These are phyloP conservation scores for Boletellus emodensis DNA, from an alignment of 768 basidiomycete species.

Conservation along the genomic window DNA sequence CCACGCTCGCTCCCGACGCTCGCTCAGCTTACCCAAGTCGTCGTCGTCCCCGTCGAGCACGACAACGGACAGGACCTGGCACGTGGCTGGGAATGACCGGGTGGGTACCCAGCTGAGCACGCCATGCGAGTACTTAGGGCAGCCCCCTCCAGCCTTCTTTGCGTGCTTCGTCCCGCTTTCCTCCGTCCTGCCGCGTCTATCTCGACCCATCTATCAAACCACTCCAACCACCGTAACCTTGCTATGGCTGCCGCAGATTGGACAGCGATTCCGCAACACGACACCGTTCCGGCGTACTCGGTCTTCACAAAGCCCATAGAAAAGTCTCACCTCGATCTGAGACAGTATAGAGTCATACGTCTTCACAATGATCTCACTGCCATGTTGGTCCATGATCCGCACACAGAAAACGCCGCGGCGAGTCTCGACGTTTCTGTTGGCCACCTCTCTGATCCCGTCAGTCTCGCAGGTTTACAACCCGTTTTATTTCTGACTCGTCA, in stretches of 20 bases:
- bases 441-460: conserved; percentile 87
- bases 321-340: conserved; percentile 72
- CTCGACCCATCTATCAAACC: neutral
- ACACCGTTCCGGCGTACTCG: conserved; percentile 41
- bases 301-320: conserved; percentile 59
- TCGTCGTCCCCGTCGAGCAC: neutral
- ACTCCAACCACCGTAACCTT: conserved; percentile 10
- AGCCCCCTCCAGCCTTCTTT: neutral
- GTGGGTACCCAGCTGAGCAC: conserved; percentile 20
- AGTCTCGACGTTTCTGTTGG: conserved; percentile 94
- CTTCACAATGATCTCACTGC: conserved; percentile 91
- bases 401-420: conserved; percentile 92
- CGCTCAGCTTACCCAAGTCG: too few relatives aligned
- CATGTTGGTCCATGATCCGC: conserved; percentile 75
- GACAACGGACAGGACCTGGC: neutral
- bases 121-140: neutral
- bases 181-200: conserved; percentile 5
- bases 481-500: neutral
- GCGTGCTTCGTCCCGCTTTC: conserved; percentile 11
- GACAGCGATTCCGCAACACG: conserved; percentile 11
- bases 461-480: conserved; percentile 26
- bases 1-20: too few relatives aligned
- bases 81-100: conserved; percentile 21
- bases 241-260: conserved; percentile 25
- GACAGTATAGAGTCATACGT: conserved; percentile 75